A percentile compares a stretch with the other conserved stretches of the same genome.
Conservation (phyloP, 164 flowering plant species). For the Paratinospora sagittata region DNA sequence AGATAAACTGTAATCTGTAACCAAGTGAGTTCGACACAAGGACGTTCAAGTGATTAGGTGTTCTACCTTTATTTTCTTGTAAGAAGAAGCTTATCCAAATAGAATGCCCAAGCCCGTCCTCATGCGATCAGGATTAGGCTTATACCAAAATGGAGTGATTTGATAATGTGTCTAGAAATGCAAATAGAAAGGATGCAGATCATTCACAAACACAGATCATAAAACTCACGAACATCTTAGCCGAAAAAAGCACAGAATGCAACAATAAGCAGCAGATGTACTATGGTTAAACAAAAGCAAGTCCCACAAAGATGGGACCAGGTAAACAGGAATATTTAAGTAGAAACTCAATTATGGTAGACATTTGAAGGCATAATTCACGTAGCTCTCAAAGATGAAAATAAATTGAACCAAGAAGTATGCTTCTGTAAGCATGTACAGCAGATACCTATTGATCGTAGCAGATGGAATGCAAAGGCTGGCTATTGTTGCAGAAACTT, state of each 20-base stretch:
- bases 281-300: too few species aligned
- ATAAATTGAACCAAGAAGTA: not conserved
- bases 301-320: too few species aligned
- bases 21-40: too few species aligned
- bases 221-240: not conserved
- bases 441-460: constrained; percentile 1
- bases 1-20: too few species aligned
- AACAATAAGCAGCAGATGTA: not conserved
- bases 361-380: constrained; percentile 1
- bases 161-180: not conserved
- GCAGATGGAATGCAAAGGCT: not conserved
- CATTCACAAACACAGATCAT: not conserved
- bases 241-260: not conserved
- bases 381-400: not conserved
- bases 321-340: too few species aligned
- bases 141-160: not conserved
- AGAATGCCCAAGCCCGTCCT: too few species aligned
- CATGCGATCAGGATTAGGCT: not conserved
- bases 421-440: constrained; percentile 13
- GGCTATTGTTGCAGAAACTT: not conserved
- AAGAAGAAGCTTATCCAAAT: not conserved
- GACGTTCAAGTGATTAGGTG: too few species aligned
- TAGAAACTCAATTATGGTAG: not conserved
- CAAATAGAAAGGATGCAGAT: not conserved
- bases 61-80: not conserved